Evolutionary conservation across 306 rosid species (phyloP), one percentile per base, ranked within the genome.

Genomic region (Sicyos edulis): DNA sequence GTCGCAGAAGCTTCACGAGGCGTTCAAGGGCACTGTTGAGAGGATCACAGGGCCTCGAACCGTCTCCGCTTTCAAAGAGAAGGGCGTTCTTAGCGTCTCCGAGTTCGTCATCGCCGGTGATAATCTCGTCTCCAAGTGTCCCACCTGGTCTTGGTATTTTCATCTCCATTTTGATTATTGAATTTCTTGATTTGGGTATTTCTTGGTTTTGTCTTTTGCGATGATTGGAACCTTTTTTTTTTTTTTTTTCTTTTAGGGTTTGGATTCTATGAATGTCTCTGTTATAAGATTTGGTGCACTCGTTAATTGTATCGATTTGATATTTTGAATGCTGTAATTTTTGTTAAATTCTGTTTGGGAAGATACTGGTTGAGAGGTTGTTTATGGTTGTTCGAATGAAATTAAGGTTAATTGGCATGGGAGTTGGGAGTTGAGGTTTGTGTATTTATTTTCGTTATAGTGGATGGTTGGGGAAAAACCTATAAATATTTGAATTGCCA

Each of bases 91-190:
- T 72, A 91, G 97, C 74, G 88, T 93, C 83, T 82, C 86, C 80
- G 99, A 93, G 80, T 93, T 91, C 82, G 44, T 93, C 64, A 51
- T 71, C 68, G 95, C 99, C 70, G 99, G 99, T 62, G 99, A 93
- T 63, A 93, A 87, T 75, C 99, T 91, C 84, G 99, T 93, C 34
- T 86, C 99, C 80, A 93, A 93, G 79, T 93, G 99, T 82, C 99
- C 96, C 73, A 93, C 99, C 67, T 93, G 99, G 99, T 93, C 99
- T 15, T 93, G 99, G 99, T 93, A 85, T 53, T 75, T 77, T 26
- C 72, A 6, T n/a, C 34, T 56, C n/a, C 0, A 54, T 22, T 49
- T 16, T 16, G 14, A 19, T 73, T 9, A 29, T 15, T 19, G 34
- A 54, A 14, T 13, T 3, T 62, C 59, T 12, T 77, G 6, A 24